Evolutionary conservation across 352 stramenopile species (phyloP).

Genomic region (Peronospora farinosa): DNA sequence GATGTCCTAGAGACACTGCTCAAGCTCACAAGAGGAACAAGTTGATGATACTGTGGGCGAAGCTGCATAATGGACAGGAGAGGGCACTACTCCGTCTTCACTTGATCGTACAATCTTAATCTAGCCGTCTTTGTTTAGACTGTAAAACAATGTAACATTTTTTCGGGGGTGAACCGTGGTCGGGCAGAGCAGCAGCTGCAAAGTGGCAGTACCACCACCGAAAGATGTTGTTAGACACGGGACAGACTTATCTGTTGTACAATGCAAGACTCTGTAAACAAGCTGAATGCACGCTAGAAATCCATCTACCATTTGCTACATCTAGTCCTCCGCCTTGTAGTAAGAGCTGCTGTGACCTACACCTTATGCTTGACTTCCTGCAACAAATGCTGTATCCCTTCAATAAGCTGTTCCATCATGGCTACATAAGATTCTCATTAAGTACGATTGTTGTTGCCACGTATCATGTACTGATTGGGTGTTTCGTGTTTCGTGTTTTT

Average conservation of each 20-base stretch:
- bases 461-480: conserved; percentile 28
- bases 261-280: not conserved
- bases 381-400: conserved; percentile 35
- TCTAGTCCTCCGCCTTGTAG: conserved; percentile 6
- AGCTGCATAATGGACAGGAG: conserved; percentile 8
- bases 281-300: conserved; percentile 11
- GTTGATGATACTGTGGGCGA: conserved; percentile 1
- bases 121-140: conserved; percentile 19
- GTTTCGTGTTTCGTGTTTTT: conserved; percentile 14
- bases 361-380: conserved; percentile 18
- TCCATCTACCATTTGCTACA: conserved; percentile 6
- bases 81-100: conserved; percentile 23
- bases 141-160: not conserved
- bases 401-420: conserved; percentile 18
- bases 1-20: conserved; percentile 3
- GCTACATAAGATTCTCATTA: conserved; percentile 12
- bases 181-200: conserved; percentile 1
- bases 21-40: conserved; percentile 4
- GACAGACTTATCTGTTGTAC: conserved; percentile 3
- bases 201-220: not conserved
- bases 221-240: not conserved
- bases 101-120: conserved; percentile 40
- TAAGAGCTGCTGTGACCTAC: conserved; percentile 2
- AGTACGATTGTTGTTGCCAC: conserved; percentile 30
- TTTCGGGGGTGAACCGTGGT: conserved; percentile 5